Percentiles rank a stretch among this genome's conserved stretches.
These are phyloP conservation scores for Candida labiduridarum DNA, from an alignment of 1,139 yeast species.

Conservation along the genomic window DNA sequence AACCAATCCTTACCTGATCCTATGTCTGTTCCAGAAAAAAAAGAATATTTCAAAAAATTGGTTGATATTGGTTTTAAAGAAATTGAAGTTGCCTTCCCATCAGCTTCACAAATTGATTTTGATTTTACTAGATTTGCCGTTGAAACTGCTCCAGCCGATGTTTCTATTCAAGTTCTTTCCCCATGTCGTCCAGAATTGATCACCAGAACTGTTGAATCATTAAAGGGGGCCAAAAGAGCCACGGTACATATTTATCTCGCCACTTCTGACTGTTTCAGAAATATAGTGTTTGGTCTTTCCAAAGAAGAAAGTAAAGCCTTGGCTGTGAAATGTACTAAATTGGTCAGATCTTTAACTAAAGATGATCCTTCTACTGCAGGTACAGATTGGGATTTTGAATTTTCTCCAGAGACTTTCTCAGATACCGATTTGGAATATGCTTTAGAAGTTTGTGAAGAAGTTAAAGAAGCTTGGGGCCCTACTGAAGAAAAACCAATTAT, in stretches of 20 bases:
- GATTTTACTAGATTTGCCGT: constrained; percentile 53
- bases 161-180: constrained; percentile 48
- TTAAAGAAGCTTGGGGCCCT: constrained; percentile 50
- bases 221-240: constrained; percentile 50
- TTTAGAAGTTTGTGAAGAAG: constrained; percentile 49
- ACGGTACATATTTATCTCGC: constrained; percentile 52
- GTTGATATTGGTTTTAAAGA: constrained; percentile 51
- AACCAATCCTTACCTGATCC: constrained; percentile 55
- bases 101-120: constrained; percentile 52
- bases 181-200: constrained; percentile 50
- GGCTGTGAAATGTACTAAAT: constrained; percentile 44
- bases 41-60: constrained; percentile 47
- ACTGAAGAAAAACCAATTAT: constrained; percentile 44
- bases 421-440: constrained; percentile 49
- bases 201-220: constrained; percentile 48
- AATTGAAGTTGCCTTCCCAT: constrained; percentile 52
- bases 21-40: constrained; percentile 49
- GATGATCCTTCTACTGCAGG: constrained; percentile 39
- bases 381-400: constrained; percentile 49
- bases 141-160: constrained; percentile 50
- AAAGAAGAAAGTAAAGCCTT: constrained; percentile 43
- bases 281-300: constrained; percentile 48
- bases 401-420: constrained; percentile 51
- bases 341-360: constrained; percentile 45
- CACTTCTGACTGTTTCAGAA: constrained; percentile 49